These are phyloP conservation scores for Tricholoma matsutake DNA, from an alignment of 768 basidiomycete species.

Conservation along the genomic window DNA sequence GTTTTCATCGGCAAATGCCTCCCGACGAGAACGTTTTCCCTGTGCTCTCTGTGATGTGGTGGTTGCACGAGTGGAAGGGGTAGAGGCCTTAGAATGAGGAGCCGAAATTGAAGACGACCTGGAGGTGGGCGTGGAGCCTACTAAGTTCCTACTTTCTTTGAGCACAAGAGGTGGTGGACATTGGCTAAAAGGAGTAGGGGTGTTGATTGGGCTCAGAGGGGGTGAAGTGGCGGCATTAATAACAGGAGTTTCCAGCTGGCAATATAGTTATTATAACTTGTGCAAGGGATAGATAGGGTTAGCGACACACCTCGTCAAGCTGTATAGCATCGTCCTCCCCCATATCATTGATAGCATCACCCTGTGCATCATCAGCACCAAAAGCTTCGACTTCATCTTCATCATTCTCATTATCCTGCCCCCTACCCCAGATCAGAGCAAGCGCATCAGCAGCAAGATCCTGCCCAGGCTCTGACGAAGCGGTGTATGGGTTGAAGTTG, in stretches of 20 bases:
- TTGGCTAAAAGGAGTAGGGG: neutral
- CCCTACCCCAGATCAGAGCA: neutral
- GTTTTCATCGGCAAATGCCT: neutral
- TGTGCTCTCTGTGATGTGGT: neutral
- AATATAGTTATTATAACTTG: neutral
- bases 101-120: neutral
- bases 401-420: neutral
- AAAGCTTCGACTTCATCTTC: too few species aligned
- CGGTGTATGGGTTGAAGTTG: conserved; percentile 9
- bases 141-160: neutral
- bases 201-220: neutral
- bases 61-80: neutral
- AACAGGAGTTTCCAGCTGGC: neutral
- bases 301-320: neutral
- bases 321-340: neutral
- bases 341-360: too few species aligned
- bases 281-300: neutral
- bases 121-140: neutral
- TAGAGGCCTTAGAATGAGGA: neutral
- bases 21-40: neutral
- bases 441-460: conserved; percentile 2
- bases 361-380: neutral
- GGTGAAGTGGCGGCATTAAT: too few species aligned
- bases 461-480: conserved; percentile 8
- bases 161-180: neutral